Conservation (phyloP, 2,329 filamentous ascomycete species). For the Pseudogymnoascus sp. region DNA sequence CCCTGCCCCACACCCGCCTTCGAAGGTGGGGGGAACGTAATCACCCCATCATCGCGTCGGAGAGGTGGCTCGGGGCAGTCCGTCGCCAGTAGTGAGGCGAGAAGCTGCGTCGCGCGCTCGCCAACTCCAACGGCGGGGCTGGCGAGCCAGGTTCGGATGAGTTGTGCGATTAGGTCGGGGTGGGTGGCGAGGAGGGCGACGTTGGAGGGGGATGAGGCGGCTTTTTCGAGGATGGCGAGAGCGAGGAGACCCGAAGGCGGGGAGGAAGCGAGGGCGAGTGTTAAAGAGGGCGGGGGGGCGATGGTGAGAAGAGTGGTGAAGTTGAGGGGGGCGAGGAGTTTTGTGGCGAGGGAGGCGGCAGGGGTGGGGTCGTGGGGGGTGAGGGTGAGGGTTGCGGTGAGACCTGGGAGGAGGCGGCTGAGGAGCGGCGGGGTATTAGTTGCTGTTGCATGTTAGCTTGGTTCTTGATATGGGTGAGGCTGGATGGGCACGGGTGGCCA, state of each 20-base stretch:
- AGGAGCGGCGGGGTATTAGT: conserved; percentile 45
- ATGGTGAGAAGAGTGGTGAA: conserved; percentile 45
- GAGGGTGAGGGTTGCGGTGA: conserved; percentile 44
- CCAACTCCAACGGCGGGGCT: conserved; percentile 47
- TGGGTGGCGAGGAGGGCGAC: conserved; percentile 43
- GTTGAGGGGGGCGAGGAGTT: conserved; percentile 45
- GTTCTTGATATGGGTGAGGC: not conserved
- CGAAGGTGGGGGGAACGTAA: conserved; percentile 27
- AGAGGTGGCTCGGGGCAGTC: conserved; percentile 38
- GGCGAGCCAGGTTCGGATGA: conserved; percentile 46
- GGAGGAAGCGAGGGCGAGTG: conserved; percentile 45
- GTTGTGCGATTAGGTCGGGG: conserved; percentile 39
- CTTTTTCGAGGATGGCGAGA: conserved; percentile 49
- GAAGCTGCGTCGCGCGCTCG: conserved; percentile 41
- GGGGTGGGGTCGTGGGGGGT: conserved; percentile 43
- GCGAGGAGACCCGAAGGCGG: conserved; percentile 51
- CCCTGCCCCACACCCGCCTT: conserved; percentile 36
- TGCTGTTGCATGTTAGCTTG: conserved; percentile 30
- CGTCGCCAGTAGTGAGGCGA: conserved; percentile 47
- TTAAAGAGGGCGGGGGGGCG: conserved; percentile 42
- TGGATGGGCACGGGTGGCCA: not conserved
- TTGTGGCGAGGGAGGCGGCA: conserved; percentile 46
- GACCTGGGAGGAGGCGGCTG: conserved; percentile 43
- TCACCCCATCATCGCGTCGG: conserved; percentile 17
- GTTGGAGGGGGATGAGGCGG: conserved; percentile 39